A percentile compares a stretch with the other conserved stretches of the same genome.
phyloP scores from a whole-genome alignment of 192 early-diverging fungal species.

The Tieghemiomyces parasiticus region DNA sequence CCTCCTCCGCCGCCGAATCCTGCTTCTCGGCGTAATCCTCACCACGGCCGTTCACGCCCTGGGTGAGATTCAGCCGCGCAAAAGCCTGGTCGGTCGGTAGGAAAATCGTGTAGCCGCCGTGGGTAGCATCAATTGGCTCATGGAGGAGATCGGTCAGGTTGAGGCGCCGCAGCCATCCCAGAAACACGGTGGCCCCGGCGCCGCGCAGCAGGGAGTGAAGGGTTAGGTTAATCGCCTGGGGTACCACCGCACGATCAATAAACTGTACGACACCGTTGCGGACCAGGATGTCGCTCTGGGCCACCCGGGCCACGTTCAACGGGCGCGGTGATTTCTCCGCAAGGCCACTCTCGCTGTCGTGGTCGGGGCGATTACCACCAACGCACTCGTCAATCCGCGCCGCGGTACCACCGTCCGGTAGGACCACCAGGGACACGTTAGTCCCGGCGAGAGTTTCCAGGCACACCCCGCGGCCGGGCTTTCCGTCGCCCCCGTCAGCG shows the following conservation, averaged over 20 bases:
- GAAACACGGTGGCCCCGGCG: neutral
- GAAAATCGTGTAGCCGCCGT: neutral
- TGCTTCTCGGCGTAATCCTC: neutral
- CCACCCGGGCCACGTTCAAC: neutral
- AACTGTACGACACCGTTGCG: conserved; percentile 1
- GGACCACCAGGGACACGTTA: neutral
- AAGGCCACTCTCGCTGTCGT: neutral
- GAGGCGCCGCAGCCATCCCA: neutral
- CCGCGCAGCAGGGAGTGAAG: neutral
- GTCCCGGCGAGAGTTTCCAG: neutral
- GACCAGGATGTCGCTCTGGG: neutral
- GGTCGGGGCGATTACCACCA: neutral
- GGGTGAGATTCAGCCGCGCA: conserved; percentile 1
- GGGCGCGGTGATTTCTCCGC: neutral
- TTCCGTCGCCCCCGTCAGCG: neutral
- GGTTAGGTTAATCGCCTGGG: neutral
- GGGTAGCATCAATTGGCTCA: neutral
- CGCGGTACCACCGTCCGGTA: neutral
- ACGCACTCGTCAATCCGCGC: neutral
- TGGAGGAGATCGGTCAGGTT: conserved; percentile 2
- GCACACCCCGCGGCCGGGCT: neutral
- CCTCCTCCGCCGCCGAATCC: neutral
- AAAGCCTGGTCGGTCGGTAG: neutral
- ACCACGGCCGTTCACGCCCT: neutral
- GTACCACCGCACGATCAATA: neutral